Base-by-base conservation (phyloP, 2,329 filamentous ascomycete species). In the Botryosphaeria agaves region DNA sequence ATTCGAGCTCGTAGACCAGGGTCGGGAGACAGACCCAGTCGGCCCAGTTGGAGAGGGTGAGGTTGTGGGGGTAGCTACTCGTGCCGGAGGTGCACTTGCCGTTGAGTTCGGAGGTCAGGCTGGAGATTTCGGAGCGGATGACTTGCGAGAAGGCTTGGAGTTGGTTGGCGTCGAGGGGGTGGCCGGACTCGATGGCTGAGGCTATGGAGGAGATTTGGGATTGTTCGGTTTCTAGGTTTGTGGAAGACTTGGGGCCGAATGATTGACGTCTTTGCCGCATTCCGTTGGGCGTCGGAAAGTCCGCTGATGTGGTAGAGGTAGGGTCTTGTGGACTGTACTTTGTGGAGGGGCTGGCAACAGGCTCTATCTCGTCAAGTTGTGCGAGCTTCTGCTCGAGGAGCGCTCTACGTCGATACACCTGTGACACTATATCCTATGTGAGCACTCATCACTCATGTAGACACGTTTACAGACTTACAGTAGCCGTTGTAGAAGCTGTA, bases 401-500 rank as follows among this genome's bases (percentile, higher is more conserved):
- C 15, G 43, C 44, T 27, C 48, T 47, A 11, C 61, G 52, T 34
- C 66, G 62, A 43, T 72, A 69, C 3, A 69, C 56, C 14, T 68
- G 64, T 3, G 67, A 82, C 30, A 76, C 54, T 52, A 51, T 1
- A 53, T 41, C 9, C 5, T 26, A n/a, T 23, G 12, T 25, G n/a
- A n/a, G n/a, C n/a, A n/a, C n/a, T n/a, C n/a, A n/a, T n/a, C n/a
- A n/a, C n/a, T n/a, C n/a, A n/a, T n/a, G n/a, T n/a, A n/a, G n/a
- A n/a, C n/a, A n/a, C n/a, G n/a, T n/a, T n/a, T n/a, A n/a, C n/a
- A 23, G 1, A 45, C 55, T 41, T 47, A 58, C 56, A 57, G 37
- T 84, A 68, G 5, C 80, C 79, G 41, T 84, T 85, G 51, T 82
- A 84, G 40, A 81, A 82, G 4, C 75, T 66, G 44, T 81, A 84